Conservation (phyloP, 805 yeast genomes). For the Yarrowia hollandica region DNA sequence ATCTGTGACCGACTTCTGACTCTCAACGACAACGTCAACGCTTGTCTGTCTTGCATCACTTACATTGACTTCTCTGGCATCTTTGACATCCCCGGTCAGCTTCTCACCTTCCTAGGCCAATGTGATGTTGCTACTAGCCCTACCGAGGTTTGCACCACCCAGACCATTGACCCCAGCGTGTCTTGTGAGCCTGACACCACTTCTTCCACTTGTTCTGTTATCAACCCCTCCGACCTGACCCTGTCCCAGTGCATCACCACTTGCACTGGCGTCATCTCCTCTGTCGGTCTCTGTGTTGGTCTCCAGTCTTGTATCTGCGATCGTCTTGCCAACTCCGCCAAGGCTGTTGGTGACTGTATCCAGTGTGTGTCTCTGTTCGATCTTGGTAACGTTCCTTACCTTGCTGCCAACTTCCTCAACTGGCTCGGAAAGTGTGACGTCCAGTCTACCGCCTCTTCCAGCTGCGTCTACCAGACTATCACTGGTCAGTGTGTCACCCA, state of each 20-base stretch:
- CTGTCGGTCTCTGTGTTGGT: conserved; percentile 6
- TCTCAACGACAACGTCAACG: conserved; percentile 6
- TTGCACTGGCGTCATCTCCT: neutral
- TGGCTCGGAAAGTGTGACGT: conserved; percentile 3
- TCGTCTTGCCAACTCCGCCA: neutral
- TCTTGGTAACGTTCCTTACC: neutral
- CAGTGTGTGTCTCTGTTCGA: conserved; percentile 9
- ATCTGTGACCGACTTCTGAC: neutral
- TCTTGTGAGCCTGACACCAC: conserved; percentile 7
- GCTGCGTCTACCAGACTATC: conserved; percentile 10
- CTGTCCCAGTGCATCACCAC: conserved; percentile 17
- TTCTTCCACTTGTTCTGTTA: conserved; percentile 3
- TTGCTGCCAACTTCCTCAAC: conserved; percentile 19
- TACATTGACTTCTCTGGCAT: conserved; percentile 7
- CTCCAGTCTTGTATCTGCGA: conserved; percentile 12
- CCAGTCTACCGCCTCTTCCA: neutral
- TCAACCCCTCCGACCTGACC: neutral
- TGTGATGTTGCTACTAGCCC: neutral
- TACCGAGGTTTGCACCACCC: conserved; percentile 9
- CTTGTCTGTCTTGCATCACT: neutral
- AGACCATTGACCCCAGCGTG: neutral
- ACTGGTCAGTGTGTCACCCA: neutral
- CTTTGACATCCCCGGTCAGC: conserved; percentile 5
- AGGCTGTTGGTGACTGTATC: conserved; percentile 6
- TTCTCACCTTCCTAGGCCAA: neutral